Conservation (phyloP, 202 grass and related monocot species). For the Eragrostis tef region DNA sequence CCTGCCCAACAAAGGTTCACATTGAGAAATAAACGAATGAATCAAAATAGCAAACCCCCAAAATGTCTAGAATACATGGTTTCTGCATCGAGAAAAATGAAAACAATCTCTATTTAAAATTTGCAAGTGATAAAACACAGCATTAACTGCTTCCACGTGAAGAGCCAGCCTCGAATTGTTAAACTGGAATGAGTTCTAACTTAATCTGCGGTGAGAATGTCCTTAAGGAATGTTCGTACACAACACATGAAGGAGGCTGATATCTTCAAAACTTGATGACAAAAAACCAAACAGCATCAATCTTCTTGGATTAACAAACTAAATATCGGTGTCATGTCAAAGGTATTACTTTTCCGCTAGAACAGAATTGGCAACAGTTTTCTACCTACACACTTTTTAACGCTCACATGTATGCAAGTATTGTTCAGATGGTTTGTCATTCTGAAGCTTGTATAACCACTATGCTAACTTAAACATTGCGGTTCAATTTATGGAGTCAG, state of each 20-base stretch:
- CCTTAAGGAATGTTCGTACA: not conserved
- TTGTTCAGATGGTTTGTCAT: not conserved
- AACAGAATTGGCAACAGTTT: not conserved
- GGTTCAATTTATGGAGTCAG: not conserved
- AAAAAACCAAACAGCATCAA: not conserved
- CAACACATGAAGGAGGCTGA: not conserved
- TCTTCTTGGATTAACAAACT: not conserved
- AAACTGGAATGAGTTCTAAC: conserved; percentile 17
- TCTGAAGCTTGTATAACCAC: not conserved
- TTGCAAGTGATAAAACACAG: not conserved
- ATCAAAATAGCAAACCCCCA: conserved; percentile 38
- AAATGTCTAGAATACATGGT: conserved; percentile 4
- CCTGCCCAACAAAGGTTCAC: conserved; percentile 47
- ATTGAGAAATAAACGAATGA: conserved; percentile 27
- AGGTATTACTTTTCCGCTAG: not conserved
- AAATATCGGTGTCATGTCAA: not conserved
- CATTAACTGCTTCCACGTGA: conserved; percentile 23
- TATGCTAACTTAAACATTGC: not conserved
- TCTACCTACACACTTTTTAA: not conserved
- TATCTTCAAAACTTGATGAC: conserved; percentile 8
- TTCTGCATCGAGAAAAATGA: conserved; percentile 1
- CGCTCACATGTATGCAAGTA: conserved; percentile 5
- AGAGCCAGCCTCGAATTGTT: conserved; percentile 16
- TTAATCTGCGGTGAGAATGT: not conserved
- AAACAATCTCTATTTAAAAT: conserved; percentile 27